Percentiles rank a stretch among this genome's conserved stretches.
Conservation (phyloP, 108 stramenopile genomes). For the Skeletonema menzelii region DNA sequence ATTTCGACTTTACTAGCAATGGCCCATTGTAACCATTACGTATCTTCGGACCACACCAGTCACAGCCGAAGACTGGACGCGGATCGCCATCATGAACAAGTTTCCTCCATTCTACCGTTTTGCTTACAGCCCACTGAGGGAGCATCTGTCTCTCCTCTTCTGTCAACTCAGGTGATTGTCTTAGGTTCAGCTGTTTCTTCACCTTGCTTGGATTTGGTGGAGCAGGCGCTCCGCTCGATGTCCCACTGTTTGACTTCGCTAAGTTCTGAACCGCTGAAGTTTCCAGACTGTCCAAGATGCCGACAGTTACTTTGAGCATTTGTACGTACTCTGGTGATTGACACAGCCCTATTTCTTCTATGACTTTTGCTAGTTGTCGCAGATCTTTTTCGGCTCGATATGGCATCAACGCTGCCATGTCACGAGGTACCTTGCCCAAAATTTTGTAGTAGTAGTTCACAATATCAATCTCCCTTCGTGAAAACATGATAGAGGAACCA, state of each 20-base stretch:
- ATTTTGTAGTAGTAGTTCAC: not conserved
- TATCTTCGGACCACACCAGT: not conserved
- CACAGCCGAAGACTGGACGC: not conserved
- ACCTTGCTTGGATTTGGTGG: not conserved
- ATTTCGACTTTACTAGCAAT: not conserved
- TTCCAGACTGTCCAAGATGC: not conserved
- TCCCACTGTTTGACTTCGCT: not conserved
- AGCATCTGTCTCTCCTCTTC: not conserved
- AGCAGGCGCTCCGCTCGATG: too few species aligned
- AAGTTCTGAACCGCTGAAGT: not conserved
- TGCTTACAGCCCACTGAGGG: not conserved
- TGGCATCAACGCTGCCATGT: not conserved
- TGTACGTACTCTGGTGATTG: not conserved
- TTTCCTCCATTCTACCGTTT: not conserved
- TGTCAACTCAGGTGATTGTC: not conserved
- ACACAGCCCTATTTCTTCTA: slow-evolving; percentile 2
- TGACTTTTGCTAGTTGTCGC: not conserved
- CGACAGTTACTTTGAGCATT: not conserved
- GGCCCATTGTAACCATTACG: not conserved
- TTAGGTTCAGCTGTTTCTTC: not conserved
- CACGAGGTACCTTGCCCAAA: not conserved
- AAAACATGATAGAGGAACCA: not conserved
- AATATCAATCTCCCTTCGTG: slow-evolving; percentile 11
- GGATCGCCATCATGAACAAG: not conserved
- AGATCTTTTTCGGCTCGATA: not conserved